Evolutionary conservation across 257 asterid species (phyloP).

Genomic region (Handroanthus guayacan): DNA sequence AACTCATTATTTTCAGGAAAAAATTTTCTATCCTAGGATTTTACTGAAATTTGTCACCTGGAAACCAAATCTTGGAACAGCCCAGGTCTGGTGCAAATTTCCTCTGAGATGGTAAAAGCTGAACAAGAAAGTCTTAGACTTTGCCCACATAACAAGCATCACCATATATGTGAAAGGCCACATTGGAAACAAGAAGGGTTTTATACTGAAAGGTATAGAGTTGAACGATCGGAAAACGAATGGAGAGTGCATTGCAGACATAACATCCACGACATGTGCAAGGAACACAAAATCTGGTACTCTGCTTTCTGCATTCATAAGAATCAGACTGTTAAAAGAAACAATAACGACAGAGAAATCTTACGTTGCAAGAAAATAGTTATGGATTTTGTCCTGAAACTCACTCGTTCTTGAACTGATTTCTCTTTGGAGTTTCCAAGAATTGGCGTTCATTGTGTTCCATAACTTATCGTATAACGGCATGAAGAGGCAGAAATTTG

Average conservation of each 20-base stretch:
- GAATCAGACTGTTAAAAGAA: not conserved
- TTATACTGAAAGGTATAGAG: slow-evolving; percentile 68
- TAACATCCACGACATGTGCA: slow-evolving; percentile 81
- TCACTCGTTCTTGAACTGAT: slow-evolving; percentile 71
- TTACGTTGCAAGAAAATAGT: not conserved
- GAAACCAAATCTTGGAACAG: slow-evolving; percentile 88
- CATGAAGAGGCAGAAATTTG: slow-evolving; percentile 95
- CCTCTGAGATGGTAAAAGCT: slow-evolving; percentile 82
- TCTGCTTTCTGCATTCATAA: slow-evolving; percentile 56
- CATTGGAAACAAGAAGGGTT: slow-evolving; percentile 72
- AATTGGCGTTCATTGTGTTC: slow-evolving; percentile 60
- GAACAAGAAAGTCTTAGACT: slow-evolving; percentile 75
- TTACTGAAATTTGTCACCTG: slow-evolving; percentile 56
- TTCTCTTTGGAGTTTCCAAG: slow-evolving; percentile 75
- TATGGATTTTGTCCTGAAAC: no score
- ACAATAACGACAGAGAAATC: not conserved
- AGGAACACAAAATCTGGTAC: slow-evolving; percentile 95
- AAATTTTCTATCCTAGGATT: no score
- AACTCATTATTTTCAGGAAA: no score
- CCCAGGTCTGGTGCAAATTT: slow-evolving; percentile 77
- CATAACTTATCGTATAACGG: slow-evolving; percentile 80
- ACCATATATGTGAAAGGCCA: slow-evolving; percentile 69
- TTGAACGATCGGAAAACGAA: slow-evolving; percentile 79
- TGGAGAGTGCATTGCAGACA: slow-evolving; percentile 77
- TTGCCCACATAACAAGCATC: slow-evolving; percentile 90